Evolutionary conservation across 2,329 filamentous ascomycete genomes (phyloP), one percentile per base, ranked within the genome.

Genomic region (Metarhizium rileyi): DNA sequence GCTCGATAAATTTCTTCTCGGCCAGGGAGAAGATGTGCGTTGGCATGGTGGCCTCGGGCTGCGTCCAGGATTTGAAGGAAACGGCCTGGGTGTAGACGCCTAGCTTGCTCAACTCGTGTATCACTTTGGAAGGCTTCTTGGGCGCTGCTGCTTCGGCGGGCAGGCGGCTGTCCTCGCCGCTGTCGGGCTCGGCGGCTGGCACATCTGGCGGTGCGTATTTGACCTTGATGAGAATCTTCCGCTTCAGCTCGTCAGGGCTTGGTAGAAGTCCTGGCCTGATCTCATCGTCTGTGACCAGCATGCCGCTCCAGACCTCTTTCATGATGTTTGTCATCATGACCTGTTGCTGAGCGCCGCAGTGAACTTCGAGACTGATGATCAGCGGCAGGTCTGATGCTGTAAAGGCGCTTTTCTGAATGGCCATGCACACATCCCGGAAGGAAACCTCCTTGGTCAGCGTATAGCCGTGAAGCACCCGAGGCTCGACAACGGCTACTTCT

Each of bases 321-420:
- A 98, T 96, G 60, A 97, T 95, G 53, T 86, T 77, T 5, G 95
- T 90, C 88, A 97, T 96, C 51, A 84, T 77, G 55, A 86, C 78
- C 65, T 98, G 93, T 67, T 98, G 93, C 50, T 84, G 77, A 0
- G 80, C 69, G 53, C 75, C 76, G 55, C 89, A 90, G 69, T 97
- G 93, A 0, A 97, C 88, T 66, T 98, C 93, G 28, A 98, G 76
- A 61, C 89, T 95, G 58, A 96, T 85, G 52, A 97, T 91, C n/a
- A 98, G 73, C 0, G 93, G 93, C 18, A 95, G 71, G 53, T 91
- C 83, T 20, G 80, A 84, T 4, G 74, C 78, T 3, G 77, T 69
- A 59, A 97, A 97, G 1, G 86, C 90, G 59, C 84, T 80, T 50
- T 95, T 80, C 28, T 81, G 75, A 56, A 97, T 90, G 0, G 87